Evolutionary conservation across 345 rosid genomes (phyloP).

Genomic region (Ricinus communis): DNA sequence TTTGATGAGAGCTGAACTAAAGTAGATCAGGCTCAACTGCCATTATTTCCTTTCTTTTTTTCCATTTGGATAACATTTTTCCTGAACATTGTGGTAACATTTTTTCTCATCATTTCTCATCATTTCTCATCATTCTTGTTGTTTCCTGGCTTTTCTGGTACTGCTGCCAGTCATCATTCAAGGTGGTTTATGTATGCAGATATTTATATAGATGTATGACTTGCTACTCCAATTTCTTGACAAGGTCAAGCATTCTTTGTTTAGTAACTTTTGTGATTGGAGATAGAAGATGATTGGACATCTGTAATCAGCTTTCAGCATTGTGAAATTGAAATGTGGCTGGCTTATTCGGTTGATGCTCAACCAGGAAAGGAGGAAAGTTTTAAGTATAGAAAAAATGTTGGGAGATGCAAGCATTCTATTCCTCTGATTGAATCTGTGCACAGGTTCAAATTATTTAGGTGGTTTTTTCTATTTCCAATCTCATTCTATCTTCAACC

Average conservation of each 20-base stretch:
- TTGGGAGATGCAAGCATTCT: not conserved
- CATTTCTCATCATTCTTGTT: not conserved
- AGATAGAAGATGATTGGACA: not conserved
- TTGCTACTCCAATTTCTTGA: not conserved
- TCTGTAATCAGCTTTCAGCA: not conserved
- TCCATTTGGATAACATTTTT: too few relatives aligned
- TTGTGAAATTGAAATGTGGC: not conserved
- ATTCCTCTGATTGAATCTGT: not conserved
- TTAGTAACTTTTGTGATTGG: not conserved
- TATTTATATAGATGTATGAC: not conserved
- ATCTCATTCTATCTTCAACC: too few relatives aligned
- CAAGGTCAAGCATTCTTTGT: conserved; percentile 3
- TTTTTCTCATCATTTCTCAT: not conserved
- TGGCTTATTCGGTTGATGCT: too few relatives aligned
- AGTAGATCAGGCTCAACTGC: too few relatives aligned
- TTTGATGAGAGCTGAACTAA: not conserved
- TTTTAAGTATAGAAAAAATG: too few relatives aligned
- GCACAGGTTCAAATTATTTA: not conserved
- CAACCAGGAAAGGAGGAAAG: not conserved
- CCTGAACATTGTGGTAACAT: too few relatives aligned
- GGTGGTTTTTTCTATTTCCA: too few relatives aligned
- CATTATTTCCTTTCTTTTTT: too few relatives aligned
- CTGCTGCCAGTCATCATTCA: not conserved
- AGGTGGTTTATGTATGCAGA: not conserved
- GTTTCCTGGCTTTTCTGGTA: not conserved